Percentiles rank a stretch among this genome's conserved stretches.
Conservation (phyloP, 257 asterid genomes). For the Fraxinus quadrangulata region DNA sequence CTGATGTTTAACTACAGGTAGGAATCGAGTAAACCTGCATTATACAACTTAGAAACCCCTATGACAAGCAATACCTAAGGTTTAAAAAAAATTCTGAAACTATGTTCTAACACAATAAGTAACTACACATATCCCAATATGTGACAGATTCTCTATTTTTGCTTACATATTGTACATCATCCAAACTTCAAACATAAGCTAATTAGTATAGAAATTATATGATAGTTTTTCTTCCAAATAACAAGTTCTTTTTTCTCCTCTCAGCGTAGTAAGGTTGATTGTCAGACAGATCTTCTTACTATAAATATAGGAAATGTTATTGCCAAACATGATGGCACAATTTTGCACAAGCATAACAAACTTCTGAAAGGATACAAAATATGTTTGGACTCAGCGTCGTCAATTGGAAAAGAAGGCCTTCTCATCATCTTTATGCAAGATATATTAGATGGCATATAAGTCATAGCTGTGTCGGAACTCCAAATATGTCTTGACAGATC, state of each 20-base stretch:
- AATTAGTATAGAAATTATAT: not conserved
- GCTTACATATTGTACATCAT: slow-evolving; percentile 18
- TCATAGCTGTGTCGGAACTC: slow-evolving; percentile 40
- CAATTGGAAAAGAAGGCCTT: slow-evolving; percentile 37
- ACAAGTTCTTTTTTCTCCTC: not conserved
- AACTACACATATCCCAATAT: slow-evolving; percentile 17
- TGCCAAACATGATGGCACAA: not conserved
- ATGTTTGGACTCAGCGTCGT: slow-evolving; percentile 39
- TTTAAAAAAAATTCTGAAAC: slow-evolving; percentile 7
- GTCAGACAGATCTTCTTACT: slow-evolving; percentile 8
- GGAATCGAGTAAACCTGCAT: not conserved
- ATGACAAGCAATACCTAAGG: not conserved
- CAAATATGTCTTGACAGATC: slow-evolving; percentile 43
- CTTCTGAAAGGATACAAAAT: slow-evolving; percentile 71
- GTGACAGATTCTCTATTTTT: not conserved
- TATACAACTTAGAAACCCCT: not conserved
- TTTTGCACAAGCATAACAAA: slow-evolving; percentile 14
- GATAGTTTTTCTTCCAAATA: not conserved
- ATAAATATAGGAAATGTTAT: not conserved
- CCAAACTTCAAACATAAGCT: not conserved
- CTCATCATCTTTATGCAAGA: slow-evolving; percentile 62
- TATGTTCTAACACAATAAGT: slow-evolving; percentile 8
- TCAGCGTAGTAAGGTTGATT: not conserved
- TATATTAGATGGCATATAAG: slow-evolving; percentile 57
- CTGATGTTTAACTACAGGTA: slow-evolving; percentile 9